Evolutionary conservation across 495 filamentous ascomycete species (phyloP).

Genomic region (Tuber indicum): DNA sequence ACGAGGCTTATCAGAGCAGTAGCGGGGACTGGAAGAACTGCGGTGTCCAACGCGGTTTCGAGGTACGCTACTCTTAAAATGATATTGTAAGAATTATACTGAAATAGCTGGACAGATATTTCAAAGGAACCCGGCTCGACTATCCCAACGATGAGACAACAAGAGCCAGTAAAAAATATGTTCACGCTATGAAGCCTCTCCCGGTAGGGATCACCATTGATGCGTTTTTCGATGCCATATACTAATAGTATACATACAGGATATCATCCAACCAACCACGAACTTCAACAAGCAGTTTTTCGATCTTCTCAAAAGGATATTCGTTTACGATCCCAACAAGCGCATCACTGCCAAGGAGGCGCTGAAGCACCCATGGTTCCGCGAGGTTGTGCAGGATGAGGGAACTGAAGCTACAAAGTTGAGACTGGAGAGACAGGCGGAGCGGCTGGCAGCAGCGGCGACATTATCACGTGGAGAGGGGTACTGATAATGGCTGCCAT

Average conservation of each 20-base stretch:
- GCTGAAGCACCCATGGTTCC: constrained; percentile 90
- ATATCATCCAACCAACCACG: constrained; percentile 75
- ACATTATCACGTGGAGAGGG: background rate
- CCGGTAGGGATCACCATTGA: constrained; percentile 53
- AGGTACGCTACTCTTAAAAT: constrained; percentile 56
- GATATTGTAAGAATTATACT: background rate
- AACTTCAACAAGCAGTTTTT: constrained; percentile 78
- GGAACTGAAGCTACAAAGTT: constrained; percentile 87
- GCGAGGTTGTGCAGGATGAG: constrained; percentile 75
- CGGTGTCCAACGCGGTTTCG: constrained; percentile 59
- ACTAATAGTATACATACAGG: constrained; percentile 49
- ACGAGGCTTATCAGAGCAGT: constrained; percentile 67
- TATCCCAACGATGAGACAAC: constrained; percentile 86
- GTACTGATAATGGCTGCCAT: background rate
- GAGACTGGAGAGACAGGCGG: constrained; percentile 50
- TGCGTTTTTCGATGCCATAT: background rate
- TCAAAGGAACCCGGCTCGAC: constrained; percentile 73
- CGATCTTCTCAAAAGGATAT: constrained; percentile 81
- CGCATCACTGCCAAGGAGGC: constrained; percentile 90
- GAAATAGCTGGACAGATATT: constrained; percentile 56
- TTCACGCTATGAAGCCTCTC: constrained; percentile 87
- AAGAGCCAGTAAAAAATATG: constrained; percentile 82
- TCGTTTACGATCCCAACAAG: constrained; percentile 85
- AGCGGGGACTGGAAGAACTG: constrained; percentile 46
- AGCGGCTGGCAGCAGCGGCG: constrained; percentile 35